These are phyloP conservation scores for Boletellus sp. DNA, from an alignment of 1,284 basidiomycete species.

Conservation along the genomic window DNA sequence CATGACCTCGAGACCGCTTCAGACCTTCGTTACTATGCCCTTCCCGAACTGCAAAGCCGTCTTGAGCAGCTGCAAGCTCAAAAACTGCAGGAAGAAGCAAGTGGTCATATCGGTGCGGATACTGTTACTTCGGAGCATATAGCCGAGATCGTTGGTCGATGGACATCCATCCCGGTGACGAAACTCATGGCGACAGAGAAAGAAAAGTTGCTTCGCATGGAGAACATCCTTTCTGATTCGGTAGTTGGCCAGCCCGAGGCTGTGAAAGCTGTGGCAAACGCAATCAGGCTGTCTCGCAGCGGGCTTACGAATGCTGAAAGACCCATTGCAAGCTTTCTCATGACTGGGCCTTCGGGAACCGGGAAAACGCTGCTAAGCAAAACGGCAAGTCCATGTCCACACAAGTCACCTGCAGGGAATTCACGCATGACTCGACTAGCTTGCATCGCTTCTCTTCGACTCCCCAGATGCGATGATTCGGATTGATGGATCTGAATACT, in stretches of 20 bases:
- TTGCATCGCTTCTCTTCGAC: conserved; percentile 86
- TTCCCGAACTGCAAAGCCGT: conserved; percentile 85
- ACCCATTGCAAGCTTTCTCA: conserved; percentile 91
- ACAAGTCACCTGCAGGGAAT: neutral
- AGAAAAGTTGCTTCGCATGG: conserved; percentile 83
- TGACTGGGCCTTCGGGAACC: conserved; percentile 90
- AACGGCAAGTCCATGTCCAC: conserved; percentile 55
- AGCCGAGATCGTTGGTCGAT: conserved; percentile 84
- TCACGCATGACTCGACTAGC: conserved; percentile 38
- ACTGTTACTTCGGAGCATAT: conserved; percentile 88
- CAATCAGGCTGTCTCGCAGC: conserved; percentile 86
- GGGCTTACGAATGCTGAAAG: conserved; percentile 81
- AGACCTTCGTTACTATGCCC: conserved; percentile 89
- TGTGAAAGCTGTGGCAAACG: conserved; percentile 86
- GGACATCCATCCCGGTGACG: conserved; percentile 90
- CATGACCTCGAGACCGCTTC: conserved; percentile 84
- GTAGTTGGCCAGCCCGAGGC: conserved; percentile 92
- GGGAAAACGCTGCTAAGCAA: conserved; percentile 89
- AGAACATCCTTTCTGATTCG: conserved; percentile 59
- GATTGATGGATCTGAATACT: conserved; percentile 90
- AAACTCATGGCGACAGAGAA: conserved; percentile 87
- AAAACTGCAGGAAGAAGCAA: conserved; percentile 70
- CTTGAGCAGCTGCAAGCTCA: conserved; percentile 69
- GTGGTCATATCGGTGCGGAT: conserved; percentile 57
- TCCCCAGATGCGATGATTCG: conserved; percentile 89